Evolutionary conservation across 305 asterid genomes (phyloP).

Genomic region (Andrographis paniculata): DNA sequence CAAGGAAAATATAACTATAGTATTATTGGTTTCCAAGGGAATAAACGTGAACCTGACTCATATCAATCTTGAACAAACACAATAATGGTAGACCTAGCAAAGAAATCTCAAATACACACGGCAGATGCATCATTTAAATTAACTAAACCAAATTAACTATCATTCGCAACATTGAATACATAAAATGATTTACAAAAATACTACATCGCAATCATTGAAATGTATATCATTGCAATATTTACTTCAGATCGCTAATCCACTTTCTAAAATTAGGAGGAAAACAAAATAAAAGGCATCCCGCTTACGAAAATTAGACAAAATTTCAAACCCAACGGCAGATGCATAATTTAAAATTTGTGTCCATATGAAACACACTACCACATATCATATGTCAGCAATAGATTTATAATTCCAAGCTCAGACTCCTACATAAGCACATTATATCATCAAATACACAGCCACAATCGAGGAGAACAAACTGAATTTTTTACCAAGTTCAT

Average conservation of each 20-base stretch:
- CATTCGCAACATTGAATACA: no score
- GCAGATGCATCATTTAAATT: no score
- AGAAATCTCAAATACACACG: constrained; percentile 1
- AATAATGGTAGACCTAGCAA: no score
- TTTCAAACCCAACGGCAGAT: constrained; percentile 12
- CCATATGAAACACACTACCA: constrained; percentile 11
- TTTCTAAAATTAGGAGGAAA: background rate
- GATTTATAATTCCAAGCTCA: constrained; percentile 19
- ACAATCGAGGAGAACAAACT: constrained; percentile 6
- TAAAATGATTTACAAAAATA: no score
- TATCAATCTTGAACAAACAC: no score
- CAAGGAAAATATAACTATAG: no score
- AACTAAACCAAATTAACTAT: no score
- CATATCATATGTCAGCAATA: constrained; percentile 6
- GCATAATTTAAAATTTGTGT: constrained; percentile 5
- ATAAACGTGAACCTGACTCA: no score
- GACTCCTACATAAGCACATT: background rate
- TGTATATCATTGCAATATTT: no score
- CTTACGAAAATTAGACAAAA: constrained; percentile 3
- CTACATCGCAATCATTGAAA: no score
- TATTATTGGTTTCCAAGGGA: no score
- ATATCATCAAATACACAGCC: constrained; percentile 2
- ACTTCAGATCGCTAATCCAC: constrained; percentile 5
- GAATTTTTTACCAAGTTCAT: constrained; percentile 77
- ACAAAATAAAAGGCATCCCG: constrained; percentile 6